Percentiles rank a stretch among this genome's conserved stretches.
Evolutionary conservation across 768 basidiomycete species (phyloP).

Genomic region (Leucosporidium scottii): DNA sequence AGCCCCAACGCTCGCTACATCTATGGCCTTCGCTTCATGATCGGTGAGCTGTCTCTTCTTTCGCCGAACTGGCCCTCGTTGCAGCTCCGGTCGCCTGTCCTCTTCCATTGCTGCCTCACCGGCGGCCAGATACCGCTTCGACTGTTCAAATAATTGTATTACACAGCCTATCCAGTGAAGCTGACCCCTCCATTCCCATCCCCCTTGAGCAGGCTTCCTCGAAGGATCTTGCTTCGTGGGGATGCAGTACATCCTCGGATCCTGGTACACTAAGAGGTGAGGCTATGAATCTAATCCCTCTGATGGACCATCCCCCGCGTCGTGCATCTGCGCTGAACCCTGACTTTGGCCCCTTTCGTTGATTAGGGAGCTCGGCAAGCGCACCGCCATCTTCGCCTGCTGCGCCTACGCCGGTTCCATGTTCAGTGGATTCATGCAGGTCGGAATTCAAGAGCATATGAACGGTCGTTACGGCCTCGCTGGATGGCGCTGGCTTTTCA

Average conservation of each 20-base stretch:
- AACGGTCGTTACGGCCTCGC: not conserved
- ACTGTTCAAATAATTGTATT: too few species aligned
- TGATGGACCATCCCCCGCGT: too few species aligned
- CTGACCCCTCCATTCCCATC: not conserved
- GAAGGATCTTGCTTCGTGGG: constrained; percentile 1
- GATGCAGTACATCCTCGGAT: not conserved
- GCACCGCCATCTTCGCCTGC: not conserved
- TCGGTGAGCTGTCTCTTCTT: not conserved
- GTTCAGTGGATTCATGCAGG: constrained; percentile 4
- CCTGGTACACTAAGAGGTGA: not conserved
- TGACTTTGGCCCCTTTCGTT: too few species aligned
- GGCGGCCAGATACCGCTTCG: too few species aligned
- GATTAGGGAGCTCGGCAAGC: not conserved
- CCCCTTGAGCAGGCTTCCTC: not conserved
- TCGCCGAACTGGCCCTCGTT: too few species aligned
- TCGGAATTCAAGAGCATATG: not conserved
- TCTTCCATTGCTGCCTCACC: too few species aligned
- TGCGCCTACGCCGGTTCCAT: constrained; percentile 6
- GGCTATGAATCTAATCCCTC: too few species aligned
- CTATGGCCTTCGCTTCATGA: not conserved
- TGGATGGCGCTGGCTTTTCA: not conserved
- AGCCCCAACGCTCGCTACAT: not conserved
- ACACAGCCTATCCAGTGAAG: too few species aligned
- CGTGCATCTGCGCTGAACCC: too few species aligned
- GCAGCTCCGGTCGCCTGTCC: too few species aligned